A percentile compares a stretch with the other conserved stretches of the same genome.
Evolutionary conservation across 1,139 yeast genomes (phyloP).

Genomic region (Kurtzmaniella natalensis): DNA sequence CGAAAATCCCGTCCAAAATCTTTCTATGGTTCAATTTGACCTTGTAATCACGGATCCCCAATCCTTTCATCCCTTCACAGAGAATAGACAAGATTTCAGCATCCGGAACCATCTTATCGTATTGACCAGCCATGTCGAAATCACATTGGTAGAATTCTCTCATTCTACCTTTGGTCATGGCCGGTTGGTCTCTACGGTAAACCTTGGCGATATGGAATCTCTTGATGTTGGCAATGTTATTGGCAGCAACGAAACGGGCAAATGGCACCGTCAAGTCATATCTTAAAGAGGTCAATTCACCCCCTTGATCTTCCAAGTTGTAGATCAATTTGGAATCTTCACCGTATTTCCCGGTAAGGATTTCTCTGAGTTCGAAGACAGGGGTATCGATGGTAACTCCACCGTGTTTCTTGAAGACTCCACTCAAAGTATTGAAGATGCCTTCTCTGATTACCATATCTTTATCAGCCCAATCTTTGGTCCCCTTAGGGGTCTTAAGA

Average conservation of each 20-base stretch:
- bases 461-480: slow-evolving; percentile 97
- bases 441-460: slow-evolving; percentile 95
- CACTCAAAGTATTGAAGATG: slow-evolving; percentile 66
- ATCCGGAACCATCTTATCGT: slow-evolving; percentile 94
- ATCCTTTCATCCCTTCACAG: slow-evolving; percentile 76
- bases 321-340: slow-evolving; percentile 95
- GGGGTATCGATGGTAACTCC: slow-evolving; percentile 98
- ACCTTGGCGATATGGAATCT: slow-evolving; percentile 97
- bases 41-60: slow-evolving; percentile 86
- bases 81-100: slow-evolving; percentile 78
- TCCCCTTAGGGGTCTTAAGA: slow-evolving; percentile 93
- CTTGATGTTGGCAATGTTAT: slow-evolving; percentile 82
- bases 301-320: slow-evolving; percentile 97
- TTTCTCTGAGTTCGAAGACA: slow-evolving; percentile 91
- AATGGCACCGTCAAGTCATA: slow-evolving; percentile 97
- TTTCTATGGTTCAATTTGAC: slow-evolving; percentile 92
- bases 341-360: slow-evolving; percentile 94
- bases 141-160: slow-evolving; percentile 99
- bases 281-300: slow-evolving; percentile 90
- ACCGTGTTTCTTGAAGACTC: slow-evolving; percentile 88
- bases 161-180: slow-evolving; percentile 99
- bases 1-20: slow-evolving; percentile 90
- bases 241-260: slow-evolving; percentile 95
- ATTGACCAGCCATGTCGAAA: slow-evolving; percentile 89
- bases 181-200: slow-evolving; percentile 98